Base-by-base conservation (phyloP, 129 eudicot genomes). In the Mikania micrantha region DNA sequence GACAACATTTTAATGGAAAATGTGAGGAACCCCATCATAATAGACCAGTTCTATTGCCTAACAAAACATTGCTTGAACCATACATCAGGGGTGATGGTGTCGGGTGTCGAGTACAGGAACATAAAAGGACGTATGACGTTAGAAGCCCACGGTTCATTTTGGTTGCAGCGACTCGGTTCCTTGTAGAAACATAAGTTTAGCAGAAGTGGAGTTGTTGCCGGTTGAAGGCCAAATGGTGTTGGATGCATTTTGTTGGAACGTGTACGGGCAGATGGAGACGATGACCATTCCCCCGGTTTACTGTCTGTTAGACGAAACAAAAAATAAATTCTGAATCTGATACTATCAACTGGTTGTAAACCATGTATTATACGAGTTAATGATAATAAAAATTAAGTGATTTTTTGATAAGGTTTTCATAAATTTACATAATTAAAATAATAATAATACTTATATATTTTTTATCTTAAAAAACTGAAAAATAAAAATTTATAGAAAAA, bases 161-260 rank as follows among this genome's bases (percentile, higher is more conserved):
- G 91, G 62, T n/a, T 85, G 91, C 61, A 85, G 91, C 34, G 87
- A 85, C 61, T 38, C 87, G 0, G 61, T 77, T 31, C 91, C 91
- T 4, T 85, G 91, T 60, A 74, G 81, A 40, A 77, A 85, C 58
- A 73, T 85, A 16, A 79, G 77, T 3, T 63, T 85, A 6, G 76
- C 83, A 0, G 81, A 80, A 50, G 45, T 85, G 29, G 87, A 82
- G 70, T 78, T 85, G 36, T 70, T 73, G n/a, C 91, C 91, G 0
- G 79, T 78, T 7, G 68, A 62, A 67, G 82, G 83, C 11, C 70
- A 54, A 12, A 7, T 62, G n/a, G 62, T 67, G 60, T 47, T 74
- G 72, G 85, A 82, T 72, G 83, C 87, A 0, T 79, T 76, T 29
- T 85, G 91, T 70, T 82, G 87, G 91, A 82, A 79, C 9, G 87